Conservation (phyloP, 441 rosid genomes). For the Syzygium syzygioides region DNA sequence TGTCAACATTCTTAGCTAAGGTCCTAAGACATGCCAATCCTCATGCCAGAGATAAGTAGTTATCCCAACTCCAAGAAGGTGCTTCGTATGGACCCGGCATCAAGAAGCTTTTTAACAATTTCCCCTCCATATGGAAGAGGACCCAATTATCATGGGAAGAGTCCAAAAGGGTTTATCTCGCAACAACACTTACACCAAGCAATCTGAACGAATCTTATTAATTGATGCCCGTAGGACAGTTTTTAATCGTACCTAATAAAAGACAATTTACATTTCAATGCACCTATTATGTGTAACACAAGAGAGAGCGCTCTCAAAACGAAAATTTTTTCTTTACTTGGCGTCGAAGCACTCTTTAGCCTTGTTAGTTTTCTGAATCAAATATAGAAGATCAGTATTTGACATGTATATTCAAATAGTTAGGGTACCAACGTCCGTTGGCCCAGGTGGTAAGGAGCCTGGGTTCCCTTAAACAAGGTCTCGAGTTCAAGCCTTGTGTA, state of each 20-base stretch:
- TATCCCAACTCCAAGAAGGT: background rate
- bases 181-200: background rate
- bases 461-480: too few relatives aligned
- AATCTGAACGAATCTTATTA: background rate
- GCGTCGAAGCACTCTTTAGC: background rate
- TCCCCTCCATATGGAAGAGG: fast-evolving
- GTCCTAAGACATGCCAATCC: fast-evolving
- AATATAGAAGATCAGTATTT: background rate
- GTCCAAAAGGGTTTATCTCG: background rate
- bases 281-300: fast-evolving
- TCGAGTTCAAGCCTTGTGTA: too few relatives aligned
- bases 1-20: fast-evolving
- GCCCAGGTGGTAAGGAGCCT: too few relatives aligned
- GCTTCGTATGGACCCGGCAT: fast-evolving
- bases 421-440: too few relatives aligned
- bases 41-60: fast-evolving
- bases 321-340: background rate
- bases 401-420: background rate
- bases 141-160: background rate
- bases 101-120: background rate
- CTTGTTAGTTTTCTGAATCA: background rate
- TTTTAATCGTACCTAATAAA: background rate
- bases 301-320: background rate
- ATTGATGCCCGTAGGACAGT: background rate
- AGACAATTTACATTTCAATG: background rate